Base-by-base conservation (phyloP, 139 green algal species). In the Raphidocelis subcapitata region DNA sequence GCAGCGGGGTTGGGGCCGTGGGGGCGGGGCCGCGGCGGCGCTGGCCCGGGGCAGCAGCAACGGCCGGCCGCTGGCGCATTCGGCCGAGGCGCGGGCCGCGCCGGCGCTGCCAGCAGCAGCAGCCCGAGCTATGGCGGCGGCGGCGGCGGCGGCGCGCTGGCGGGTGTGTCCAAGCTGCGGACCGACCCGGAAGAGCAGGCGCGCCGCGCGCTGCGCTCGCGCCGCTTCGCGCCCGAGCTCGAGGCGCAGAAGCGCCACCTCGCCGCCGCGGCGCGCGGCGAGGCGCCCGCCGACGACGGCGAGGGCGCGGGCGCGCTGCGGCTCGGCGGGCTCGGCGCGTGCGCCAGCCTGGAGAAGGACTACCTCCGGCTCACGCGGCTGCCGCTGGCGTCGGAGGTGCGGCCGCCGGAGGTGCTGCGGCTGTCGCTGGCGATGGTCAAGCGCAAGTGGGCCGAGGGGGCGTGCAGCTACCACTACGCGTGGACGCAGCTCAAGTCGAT, bases 401-500 rank as follows among this genome's bases (percentile, higher is more conserved):
- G 92, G 49, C 88, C 92, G 1, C 85, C 89, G 12, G 28, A 56
- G 41, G 61, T 77, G 28, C 36, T 54, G 47, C 33, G 49, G 23
- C 35, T 84, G 35, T 75, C 87, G 15, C 72, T 92, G 29, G 46
- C 65, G 49, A 77, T 86, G 21, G 81, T 91, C 1, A 92, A 92
- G 79, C 59, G 56, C 28, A 67, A 72, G 1, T 90, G 82, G 77
- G 14, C 59, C 55, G 35, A 83, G 60, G 63, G 61, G 0, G 31
- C 62, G 1, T 62, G 44, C 60, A 77, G 84, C 46, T 95, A 95
- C 62, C 33, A 56, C 1, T 91, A 79, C n/a, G 77, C 74, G 1
- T 90, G 83, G 26, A 81, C 87, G 44, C 91, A 96, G 85, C 86
- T 96, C 28, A 96, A 96, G 78, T 81, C 75, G 18, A 94, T 96